Base-by-base conservation (phyloP, 2,329 filamentous ascomycete genomes). In the Penicillium concentricum region DNA sequence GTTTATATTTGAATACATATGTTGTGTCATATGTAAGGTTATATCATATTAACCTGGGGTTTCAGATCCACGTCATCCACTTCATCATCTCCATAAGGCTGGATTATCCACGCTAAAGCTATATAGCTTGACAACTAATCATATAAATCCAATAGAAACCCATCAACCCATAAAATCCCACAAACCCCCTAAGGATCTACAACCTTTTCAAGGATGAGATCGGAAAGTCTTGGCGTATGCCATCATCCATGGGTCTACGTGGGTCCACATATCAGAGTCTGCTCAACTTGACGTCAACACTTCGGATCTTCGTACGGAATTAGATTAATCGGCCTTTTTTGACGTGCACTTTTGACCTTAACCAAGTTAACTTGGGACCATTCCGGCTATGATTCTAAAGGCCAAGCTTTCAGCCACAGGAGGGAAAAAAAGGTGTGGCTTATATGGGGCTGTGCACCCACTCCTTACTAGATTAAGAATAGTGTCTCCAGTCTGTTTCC, bases 281-380 rank as follows among this genome's bases (percentile, higher is more conserved):
- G 47, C 54, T 61, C 57, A 61, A 43, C 34, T 55, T 61, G 59
- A 61, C 59, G 59, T 61, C 59, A 61, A 59, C 35, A 20, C 15
- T 56, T 35, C 20, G 28, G 32, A 28, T 46, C 24, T 50, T 42
- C 24, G 5, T 20, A 38, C n/a, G 41, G 46, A 20, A 49, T 32
- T 20, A 18, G 4, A 10, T n/a, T n/a, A n/a, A n/a, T n/a, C n/a
- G n/a, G n/a, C n/a, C n/a, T n/a, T n/a, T n/a, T n/a, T n/a, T n/a
- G n/a, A n/a, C n/a, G n/a, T n/a, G n/a, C n/a, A n/a, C n/a, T n/a
- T n/a, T n/a, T n/a, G n/a, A n/a, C n/a, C n/a, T n/a, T n/a, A n/a
- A n/a, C n/a, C n/a, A n/a, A n/a, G n/a, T n/a, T n/a, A n/a, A n/a
- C n/a, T n/a, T n/a, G n/a, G n/a, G n/a, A n/a, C n/a, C n/a, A n/a